A percentile compares a stretch with the other conserved stretches of the same genome.
Conservation (phyloP, 2,329 filamentous ascomycete species). For the Alternaria solani region DNA sequence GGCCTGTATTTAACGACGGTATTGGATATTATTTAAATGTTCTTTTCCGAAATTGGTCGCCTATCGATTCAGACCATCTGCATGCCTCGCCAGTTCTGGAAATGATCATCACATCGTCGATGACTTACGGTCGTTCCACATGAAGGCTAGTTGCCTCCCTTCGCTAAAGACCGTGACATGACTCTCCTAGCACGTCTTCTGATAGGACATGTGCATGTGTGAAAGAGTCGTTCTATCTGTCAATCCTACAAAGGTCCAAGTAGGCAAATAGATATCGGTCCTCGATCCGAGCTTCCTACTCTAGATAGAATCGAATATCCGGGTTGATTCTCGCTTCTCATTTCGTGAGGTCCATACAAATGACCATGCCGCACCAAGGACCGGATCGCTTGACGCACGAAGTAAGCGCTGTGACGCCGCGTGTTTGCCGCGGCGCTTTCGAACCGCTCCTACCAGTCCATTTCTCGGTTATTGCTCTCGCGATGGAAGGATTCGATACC, state of each 20-base stretch:
- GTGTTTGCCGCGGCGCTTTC: neutral
- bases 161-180: neutral
- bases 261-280: neutral
- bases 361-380: neutral
- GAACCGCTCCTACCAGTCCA: neutral
- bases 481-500: neutral
- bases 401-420: neutral
- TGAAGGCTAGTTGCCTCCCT: neutral
- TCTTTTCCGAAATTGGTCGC: neutral
- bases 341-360: neutral
- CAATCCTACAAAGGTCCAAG: neutral
- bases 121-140: neutral
- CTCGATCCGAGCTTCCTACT: neutral
- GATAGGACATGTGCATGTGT: neutral
- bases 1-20: neutral
- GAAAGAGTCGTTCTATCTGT: neutral
- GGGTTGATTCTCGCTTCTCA: neutral
- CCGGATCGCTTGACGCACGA: neutral
- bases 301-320: neutral
- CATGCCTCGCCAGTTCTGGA: neutral
- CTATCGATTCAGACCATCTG: neutral
- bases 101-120: constrained; percentile 2
- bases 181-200: neutral
- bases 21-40: neutral
- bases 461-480: neutral